Conservation (phyloP, 2,329 filamentous ascomycete genomes). For the Scedosporium dehoogii region DNA sequence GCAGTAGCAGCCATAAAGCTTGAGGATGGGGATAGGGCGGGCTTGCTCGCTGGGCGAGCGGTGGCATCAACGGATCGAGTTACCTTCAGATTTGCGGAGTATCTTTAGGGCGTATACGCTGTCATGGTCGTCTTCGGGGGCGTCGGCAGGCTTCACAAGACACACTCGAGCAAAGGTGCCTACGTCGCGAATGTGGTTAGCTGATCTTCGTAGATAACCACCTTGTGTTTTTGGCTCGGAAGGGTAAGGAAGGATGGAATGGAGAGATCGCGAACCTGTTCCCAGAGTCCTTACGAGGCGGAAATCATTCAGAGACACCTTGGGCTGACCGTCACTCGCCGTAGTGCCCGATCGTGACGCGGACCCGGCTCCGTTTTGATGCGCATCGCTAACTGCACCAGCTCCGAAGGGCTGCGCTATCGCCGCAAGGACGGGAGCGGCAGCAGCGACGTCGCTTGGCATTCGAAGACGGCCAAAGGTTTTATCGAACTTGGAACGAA, state of each 20-base stretch:
- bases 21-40: background rate
- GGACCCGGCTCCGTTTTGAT: background rate
- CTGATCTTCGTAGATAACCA: too few relatives aligned
- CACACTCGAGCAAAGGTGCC: constrained; percentile 77
- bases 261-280: constrained; percentile 45
- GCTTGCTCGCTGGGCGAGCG: constrained; percentile 17
- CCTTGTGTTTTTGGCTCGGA: background rate
- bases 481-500: constrained; percentile 5
- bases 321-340: background rate
- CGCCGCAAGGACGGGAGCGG: background rate
- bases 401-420: background rate
- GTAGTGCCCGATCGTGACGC: too few relatives aligned
- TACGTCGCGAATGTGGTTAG: constrained; percentile 17
- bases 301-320: constrained; percentile 48
- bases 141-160: constrained; percentile 57
- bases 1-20: background rate
- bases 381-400: background rate
- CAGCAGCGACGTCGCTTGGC: constrained; percentile 4
- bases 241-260: background rate
- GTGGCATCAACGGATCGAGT: constrained; percentile 16
- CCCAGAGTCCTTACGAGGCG: constrained; percentile 65
- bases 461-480: constrained; percentile 1
- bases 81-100: constrained; percentile 51
- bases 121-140: constrained; percentile 40
- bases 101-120: constrained; percentile 78